These are phyloP conservation scores for Lactifluus rugatus DNA, from an alignment of 768 basidiomycete species.

Conservation along the genomic window DNA sequence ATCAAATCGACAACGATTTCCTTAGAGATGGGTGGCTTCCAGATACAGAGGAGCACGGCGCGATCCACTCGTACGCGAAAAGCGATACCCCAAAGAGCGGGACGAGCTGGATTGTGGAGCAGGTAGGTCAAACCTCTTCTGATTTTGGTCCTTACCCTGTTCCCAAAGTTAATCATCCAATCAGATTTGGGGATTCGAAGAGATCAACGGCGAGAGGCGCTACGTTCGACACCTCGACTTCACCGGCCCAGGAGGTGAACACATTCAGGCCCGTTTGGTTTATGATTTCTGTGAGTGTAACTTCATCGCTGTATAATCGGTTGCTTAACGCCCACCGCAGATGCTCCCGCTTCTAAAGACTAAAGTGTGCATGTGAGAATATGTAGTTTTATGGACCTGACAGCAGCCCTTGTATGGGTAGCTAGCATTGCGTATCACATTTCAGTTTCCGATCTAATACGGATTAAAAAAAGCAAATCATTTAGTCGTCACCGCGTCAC, in stretches of 20 bases:
- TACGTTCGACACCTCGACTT: constrained; percentile 19
- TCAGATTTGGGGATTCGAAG: constrained; percentile 21
- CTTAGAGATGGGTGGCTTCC: constrained; percentile 36
- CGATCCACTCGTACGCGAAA: constrained; percentile 33
- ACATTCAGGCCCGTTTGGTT: constrained; percentile 21
- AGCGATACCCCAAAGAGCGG: constrained; percentile 58
- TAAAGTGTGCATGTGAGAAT: not conserved
- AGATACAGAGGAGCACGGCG: constrained; percentile 30
- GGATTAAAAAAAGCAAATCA: too few relatives aligned
- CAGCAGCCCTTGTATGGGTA: too few relatives aligned
- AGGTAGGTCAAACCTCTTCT: constrained; percentile 34
- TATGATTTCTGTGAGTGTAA: constrained; percentile 22
- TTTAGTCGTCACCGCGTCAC: too few relatives aligned
- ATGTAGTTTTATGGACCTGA: not conserved
- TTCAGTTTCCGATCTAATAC: not conserved
- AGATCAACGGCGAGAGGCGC: constrained; percentile 14
- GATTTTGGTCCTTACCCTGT: not conserved
- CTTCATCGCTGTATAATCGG: not conserved
- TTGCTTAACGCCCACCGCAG: not conserved
- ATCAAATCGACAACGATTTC: constrained; percentile 28
- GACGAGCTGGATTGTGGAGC: constrained; percentile 50
- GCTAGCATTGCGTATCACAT: too few relatives aligned
- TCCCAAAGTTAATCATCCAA: not conserved
- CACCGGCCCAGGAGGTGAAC: constrained; percentile 11
- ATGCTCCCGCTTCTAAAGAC: not conserved